These are phyloP conservation scores for Tilletiopsis washingtonensis DNA, from an alignment of 1,284 basidiomycete species.

Conservation along the genomic window DNA sequence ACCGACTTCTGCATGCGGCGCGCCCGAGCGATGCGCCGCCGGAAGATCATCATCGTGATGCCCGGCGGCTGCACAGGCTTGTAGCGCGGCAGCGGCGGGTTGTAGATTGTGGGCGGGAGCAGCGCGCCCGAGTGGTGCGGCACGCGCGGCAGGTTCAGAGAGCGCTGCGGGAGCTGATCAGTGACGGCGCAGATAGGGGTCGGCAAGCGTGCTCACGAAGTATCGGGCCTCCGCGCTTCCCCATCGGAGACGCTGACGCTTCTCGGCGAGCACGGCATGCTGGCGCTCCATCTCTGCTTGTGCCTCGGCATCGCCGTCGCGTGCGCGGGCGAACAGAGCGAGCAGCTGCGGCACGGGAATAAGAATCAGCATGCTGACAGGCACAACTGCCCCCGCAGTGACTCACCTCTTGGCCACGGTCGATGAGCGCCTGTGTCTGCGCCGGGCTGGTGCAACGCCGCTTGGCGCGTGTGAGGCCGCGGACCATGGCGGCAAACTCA, in stretches of 20 bases:
- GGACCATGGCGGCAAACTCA: slow-evolving; percentile 6
- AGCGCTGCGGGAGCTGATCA: too few relatives aligned
- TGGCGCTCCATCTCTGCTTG: not conserved
- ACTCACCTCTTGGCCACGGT: slow-evolving; percentile 1
- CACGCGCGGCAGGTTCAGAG: slow-evolving; percentile 10
- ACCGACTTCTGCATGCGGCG: too few relatives aligned
- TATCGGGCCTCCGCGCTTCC: not conserved
- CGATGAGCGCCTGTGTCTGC: not conserved
- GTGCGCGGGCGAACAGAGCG: not conserved
- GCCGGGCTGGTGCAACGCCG: slow-evolving; percentile 3
- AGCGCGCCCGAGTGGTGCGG: slow-evolving; percentile 36
- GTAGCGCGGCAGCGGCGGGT: slow-evolving; percentile 39
- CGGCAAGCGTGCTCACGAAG: too few relatives aligned
- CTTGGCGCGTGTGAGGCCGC: not conserved
- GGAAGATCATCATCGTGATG: slow-evolving; percentile 42
- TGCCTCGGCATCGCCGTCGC: not conserved
- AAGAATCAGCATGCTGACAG: too few relatives aligned
- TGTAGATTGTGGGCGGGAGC: slow-evolving; percentile 32
- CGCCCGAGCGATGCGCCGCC: slow-evolving; percentile 21
- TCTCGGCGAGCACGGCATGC: not conserved
- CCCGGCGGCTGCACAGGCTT: slow-evolving; percentile 35
- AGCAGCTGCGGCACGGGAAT: too few relatives aligned
- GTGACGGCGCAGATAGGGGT: too few relatives aligned
- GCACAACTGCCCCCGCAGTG: too few relatives aligned
- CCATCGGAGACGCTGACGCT: not conserved